Evolutionary conservation across 1,284 basidiomycete species (phyloP), one percentile per base, ranked within the genome.

Genomic region (Naganishia sp.): DNA sequence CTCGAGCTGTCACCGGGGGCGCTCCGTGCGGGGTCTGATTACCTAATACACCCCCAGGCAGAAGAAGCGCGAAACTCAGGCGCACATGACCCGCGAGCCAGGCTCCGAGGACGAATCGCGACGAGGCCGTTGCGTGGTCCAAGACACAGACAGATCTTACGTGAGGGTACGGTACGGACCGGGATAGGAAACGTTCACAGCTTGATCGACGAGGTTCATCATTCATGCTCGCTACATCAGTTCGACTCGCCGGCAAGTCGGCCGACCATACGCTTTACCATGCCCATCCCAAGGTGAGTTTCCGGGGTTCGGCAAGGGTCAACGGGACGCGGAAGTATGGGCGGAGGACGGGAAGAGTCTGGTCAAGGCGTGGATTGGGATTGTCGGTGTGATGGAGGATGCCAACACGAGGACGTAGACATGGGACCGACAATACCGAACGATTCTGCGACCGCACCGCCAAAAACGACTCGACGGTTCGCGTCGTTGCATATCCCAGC

Each of bases 201-300:
- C n/a, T n/a, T n/a, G n/a, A n/a, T n/a, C n/a, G n/a, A n/a, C n/a
- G n/a, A n/a, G n/a, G n/a, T n/a, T n/a, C n/a, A 10, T 35, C 32
- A 10, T 35, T 35, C 32, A 67, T 67, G 66, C 39, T 54, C 41
- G 58, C 54, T 31, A 51, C 46, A 3, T 31, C 50, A 1, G 21
- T 67, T 7, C 52, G 61, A 39, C 54, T 53, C 6, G 74, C 72
- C 39, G 74, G 68, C 50, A 77, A 75, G 70, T 77, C 76, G 23
- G 89, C 90, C 69, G 90, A 94, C 75, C 87, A 88, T 50, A 92
- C 90, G 6, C 84, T 91, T 52, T 94, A 94, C 80, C 92, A 94
- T 76, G 85, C 92, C 70, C 86, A 85, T 72, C 88, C 92, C 13
- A 88, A 86, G 75, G 92, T 79, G 68, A 71, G 76, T 75, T 45